Conservation (phyloP, 1,139 yeast species). For the Lodderomyces oxycetoniae region DNA sequence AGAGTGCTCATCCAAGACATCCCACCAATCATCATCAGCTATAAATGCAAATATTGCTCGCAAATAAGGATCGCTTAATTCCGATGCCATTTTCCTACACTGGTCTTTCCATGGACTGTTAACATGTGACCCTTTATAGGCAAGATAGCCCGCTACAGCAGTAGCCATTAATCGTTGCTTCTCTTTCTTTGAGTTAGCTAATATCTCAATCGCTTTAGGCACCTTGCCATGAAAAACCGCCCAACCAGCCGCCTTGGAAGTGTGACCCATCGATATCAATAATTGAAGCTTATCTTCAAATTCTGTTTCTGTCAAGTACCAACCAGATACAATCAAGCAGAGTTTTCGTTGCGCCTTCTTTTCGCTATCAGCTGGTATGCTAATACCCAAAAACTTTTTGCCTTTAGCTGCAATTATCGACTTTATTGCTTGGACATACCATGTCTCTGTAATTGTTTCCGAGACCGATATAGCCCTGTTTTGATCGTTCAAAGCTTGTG, state of each 20-base stretch:
- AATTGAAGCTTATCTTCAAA: conserved; percentile 63
- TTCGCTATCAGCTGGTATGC: conserved; percentile 45
- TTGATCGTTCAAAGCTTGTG: conserved; percentile 55
- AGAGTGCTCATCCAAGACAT: conserved; percentile 84
- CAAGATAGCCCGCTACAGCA: conserved; percentile 89
- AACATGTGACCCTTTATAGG: conserved; percentile 55
- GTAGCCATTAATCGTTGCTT: conserved; percentile 78
- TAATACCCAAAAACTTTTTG: conserved; percentile 42
- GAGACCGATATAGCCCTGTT: conserved; percentile 41
- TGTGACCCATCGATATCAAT: conserved; percentile 55
- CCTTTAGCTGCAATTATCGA: conserved; percentile 41
- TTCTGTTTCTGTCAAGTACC: conserved; percentile 79
- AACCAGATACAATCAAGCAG: conserved; percentile 83
- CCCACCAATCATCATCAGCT: conserved; percentile 96
- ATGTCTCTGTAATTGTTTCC: conserved; percentile 35
- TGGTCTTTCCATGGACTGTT: conserved; percentile 93
- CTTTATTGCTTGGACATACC: conserved; percentile 43
- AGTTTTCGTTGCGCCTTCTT: conserved; percentile 64
- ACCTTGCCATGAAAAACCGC: conserved; percentile 94
- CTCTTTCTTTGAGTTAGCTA: conserved; percentile 57
- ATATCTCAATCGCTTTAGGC: conserved; percentile 68
- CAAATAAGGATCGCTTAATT: conserved; percentile 82
- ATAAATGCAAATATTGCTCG: conserved; percentile 91
- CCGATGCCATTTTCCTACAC: conserved; percentile 82
- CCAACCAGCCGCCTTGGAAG: conserved; percentile 96